Evolutionary conservation across 2,329 filamentous ascomycete genomes (phyloP).

Genomic region (Beauveria sp.): DNA sequence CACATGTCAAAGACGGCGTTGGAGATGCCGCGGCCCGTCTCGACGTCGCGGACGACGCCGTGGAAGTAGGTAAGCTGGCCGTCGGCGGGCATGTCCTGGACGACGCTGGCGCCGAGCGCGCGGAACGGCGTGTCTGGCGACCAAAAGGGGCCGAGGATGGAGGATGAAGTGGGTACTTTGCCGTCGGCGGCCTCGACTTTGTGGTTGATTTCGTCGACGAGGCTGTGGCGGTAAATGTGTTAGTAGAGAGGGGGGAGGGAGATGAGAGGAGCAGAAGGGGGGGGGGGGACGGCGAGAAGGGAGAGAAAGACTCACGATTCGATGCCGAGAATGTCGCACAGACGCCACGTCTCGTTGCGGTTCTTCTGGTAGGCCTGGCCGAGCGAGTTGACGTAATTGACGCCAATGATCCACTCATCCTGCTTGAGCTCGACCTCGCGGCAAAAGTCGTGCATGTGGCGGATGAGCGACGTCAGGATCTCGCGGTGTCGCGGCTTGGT

Average conservation of each 20-base stretch:
- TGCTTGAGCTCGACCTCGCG: conserved; percentile 69
- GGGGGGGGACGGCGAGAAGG: not conserved
- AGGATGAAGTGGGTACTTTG: conserved; percentile 61
- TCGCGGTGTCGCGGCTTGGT: conserved; percentile 56
- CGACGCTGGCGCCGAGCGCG: conserved; percentile 56
- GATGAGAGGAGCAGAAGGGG: conserved; percentile 3
- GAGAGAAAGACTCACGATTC: conserved; percentile 48
- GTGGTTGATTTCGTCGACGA: conserved; percentile 59
- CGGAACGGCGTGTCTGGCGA: conserved; percentile 68
- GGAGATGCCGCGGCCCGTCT: conserved; percentile 58
- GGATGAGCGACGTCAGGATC: conserved; percentile 57
- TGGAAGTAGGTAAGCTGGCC: conserved; percentile 61
- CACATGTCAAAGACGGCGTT: conserved; percentile 69
- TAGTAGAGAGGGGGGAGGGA: not conserved
- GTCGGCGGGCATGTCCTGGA: conserved; percentile 51
- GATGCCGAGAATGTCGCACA: conserved; percentile 66
- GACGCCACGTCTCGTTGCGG: conserved; percentile 66
- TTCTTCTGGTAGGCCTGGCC: conserved; percentile 61
- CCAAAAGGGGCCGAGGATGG: conserved; percentile 75
- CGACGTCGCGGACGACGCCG: conserved; percentile 57
- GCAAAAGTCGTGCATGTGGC: conserved; percentile 70
- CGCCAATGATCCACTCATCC: conserved; percentile 70
- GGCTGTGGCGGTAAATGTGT: conserved; percentile 26
- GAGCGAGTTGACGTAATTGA: conserved; percentile 67
- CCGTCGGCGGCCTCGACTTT: conserved; percentile 54